Evolutionary conservation across 257 asterid species (phyloP), one percentile per base, ranked within the genome.

Genomic region (Rehmannia glutinosa): DNA sequence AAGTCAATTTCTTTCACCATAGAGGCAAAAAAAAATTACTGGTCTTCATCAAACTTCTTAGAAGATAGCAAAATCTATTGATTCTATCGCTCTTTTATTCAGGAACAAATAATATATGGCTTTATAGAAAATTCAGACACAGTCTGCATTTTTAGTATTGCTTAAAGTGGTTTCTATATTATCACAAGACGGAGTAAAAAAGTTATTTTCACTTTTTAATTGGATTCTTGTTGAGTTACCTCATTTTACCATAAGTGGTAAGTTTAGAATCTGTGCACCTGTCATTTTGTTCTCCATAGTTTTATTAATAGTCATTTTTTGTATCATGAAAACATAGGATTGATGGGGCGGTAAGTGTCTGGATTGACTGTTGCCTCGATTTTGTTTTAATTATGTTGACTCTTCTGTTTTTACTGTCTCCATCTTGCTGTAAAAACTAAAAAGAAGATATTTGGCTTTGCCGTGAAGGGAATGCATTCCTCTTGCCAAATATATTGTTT

Each of bases 221-320:
- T 52, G 71, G 50, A 63, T 58, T 55, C 41, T 64, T 42, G 76
- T 72, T 21, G 53, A 27, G 61, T 73, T 39, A 66, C 62, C 71
- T 62, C 78, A 50, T 70, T 70, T 80, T 54, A 4, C 76, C 72
- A 39, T 33, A 69, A 45, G 17, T 60, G 62, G 74, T 35, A 76
- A 69, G 66, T 32, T 67, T 6, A 38, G 47, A 54, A 47, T 43
- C 62, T 75, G 67, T 39, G 43, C 47, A 12, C 50, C 66, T 71
- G 70, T 70, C 75, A 55, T 71, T 56, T 66, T 12, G 47, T 71
- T 68, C 60, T 33, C 47, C 65, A 17, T 17, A 28, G 35, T 45
- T 56, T 10, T 59, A 19, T 10, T 27, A 39, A 46, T 11, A 10
- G 19, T 20, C 5, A 49, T 36, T 27, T 51, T 39, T 28, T 10